Percentiles rank a stretch among this genome's conserved stretches.
Evolutionary conservation across 306 rosid species (phyloP).

Genomic region (Rosa rugosa): DNA sequence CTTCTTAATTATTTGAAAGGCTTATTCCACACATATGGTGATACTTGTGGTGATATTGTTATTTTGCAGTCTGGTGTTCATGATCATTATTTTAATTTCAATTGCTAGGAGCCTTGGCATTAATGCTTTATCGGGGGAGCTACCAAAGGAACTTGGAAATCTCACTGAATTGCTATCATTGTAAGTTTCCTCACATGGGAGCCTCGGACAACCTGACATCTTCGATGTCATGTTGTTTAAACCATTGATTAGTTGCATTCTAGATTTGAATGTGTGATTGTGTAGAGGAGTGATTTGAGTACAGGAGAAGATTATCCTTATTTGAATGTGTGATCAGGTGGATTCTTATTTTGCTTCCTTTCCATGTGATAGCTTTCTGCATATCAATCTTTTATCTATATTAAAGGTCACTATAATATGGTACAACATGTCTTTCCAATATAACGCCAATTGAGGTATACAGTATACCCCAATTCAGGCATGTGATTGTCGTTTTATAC

Average conservation of each 20-base stretch:
- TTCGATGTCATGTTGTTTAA: neutral
- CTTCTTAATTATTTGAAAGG: neutral
- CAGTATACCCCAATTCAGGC: neutral
- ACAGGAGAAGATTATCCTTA: neutral
- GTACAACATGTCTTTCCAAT: neutral
- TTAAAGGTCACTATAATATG: neutral
- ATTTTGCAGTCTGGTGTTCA: neutral
- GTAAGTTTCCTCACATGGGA: conserved; percentile 40
- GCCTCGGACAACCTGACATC: neutral
- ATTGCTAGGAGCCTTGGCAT: conserved; percentile 50
- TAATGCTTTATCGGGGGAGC: conserved; percentile 67
- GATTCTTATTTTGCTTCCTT: neutral
- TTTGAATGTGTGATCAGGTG: neutral
- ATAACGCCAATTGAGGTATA: neutral
- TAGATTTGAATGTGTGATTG: neutral
- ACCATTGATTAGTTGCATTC: neutral
- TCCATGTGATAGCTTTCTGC: neutral
- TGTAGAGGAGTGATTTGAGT: too few relatives aligned
- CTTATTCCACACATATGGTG: neutral
- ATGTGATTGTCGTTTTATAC: neutral
- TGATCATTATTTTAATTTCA: neutral
- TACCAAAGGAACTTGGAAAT: conserved; percentile 70
- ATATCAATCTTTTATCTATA: neutral
- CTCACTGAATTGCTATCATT: conserved; percentile 42
- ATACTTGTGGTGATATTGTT: neutral